Conservation (phyloP, 2,329 filamentous ascomycete species). For the Penicillium decumbens region DNA sequence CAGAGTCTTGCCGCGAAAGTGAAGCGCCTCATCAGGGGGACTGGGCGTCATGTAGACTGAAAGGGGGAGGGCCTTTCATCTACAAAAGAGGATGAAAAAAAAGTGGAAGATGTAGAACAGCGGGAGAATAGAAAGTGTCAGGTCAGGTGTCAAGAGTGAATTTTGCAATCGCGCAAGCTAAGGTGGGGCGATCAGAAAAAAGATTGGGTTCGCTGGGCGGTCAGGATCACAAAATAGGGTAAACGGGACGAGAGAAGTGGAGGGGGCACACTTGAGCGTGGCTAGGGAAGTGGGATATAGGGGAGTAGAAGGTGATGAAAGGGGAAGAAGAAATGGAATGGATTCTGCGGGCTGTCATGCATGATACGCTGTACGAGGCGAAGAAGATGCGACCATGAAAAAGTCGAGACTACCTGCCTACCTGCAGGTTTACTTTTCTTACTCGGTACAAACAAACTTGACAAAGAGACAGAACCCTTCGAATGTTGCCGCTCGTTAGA, state of each 20-base stretch:
- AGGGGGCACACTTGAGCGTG: too few relatives aligned
- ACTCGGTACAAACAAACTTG: too few relatives aligned
- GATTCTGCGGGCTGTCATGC: too few relatives aligned
- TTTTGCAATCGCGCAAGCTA: constrained; percentile 35
- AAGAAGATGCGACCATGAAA: too few relatives aligned
- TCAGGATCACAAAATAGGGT: constrained; percentile 11
- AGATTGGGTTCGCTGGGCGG: constrained; percentile 18
- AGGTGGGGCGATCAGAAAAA: constrained; percentile 37
- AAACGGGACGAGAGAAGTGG: not conserved
- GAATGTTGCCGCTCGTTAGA: too few relatives aligned
- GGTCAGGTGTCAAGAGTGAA: constrained; percentile 16
- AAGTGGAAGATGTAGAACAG: not conserved
- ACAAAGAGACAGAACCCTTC: too few relatives aligned
- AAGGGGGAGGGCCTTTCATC: constrained; percentile 38
- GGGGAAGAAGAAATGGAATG: not conserved
- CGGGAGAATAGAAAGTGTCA: not conserved
- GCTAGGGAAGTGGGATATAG: not conserved
- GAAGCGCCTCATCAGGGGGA: constrained; percentile 47
- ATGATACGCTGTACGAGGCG: too few relatives aligned
- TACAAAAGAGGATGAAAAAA: constrained; percentile 25
- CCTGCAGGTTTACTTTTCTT: too few relatives aligned
- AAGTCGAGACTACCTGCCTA: too few relatives aligned
- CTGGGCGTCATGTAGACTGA: constrained; percentile 53
- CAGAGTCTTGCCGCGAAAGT: constrained; percentile 61
- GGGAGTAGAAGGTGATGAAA: not conserved